A percentile compares a stretch with the other conserved stretches of the same genome.
Evolutionary conservation across 1,139 yeast species (phyloP).

Genomic region (Debaryomyces psychrophilus): DNA sequence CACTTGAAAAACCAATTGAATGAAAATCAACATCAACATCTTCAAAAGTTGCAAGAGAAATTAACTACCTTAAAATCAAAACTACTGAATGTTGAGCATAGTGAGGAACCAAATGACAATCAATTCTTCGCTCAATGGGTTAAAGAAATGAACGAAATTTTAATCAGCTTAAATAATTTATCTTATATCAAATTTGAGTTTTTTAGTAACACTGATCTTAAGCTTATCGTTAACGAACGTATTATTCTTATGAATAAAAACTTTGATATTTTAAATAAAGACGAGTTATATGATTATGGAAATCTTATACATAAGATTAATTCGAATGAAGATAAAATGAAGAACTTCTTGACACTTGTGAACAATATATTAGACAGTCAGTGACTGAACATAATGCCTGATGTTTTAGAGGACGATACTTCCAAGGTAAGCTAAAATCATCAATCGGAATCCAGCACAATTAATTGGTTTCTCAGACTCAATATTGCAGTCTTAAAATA

Average conservation of each 20-base stretch:
- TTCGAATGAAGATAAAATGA: constrained; percentile 1
- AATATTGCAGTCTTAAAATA: too few relatives aligned
- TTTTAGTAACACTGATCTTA: constrained; percentile 4
- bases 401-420: too few relatives aligned
- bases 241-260: background rate
- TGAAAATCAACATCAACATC: constrained; percentile 11
- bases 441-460: too few relatives aligned
- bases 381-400: background rate
- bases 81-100: constrained; percentile 6
- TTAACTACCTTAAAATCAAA: constrained; percentile 10
- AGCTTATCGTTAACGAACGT: background rate
- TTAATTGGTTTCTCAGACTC: too few relatives aligned
- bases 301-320: constrained; percentile 5
- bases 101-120: constrained; percentile 10
- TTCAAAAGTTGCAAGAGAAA: constrained; percentile 11
- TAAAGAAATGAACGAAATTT: constrained; percentile 31
- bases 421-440: too few relatives aligned
- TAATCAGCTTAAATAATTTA: constrained; percentile 20
- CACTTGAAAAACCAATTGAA: constrained; percentile 12
- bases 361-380: background rate
- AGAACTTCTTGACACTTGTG: constrained; percentile 1
- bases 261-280: constrained; percentile 5
- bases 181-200: constrained; percentile 2
- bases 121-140: constrained; percentile 36
- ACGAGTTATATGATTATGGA: constrained; percentile 6